Evolutionary conservation across 495 filamentous ascomycete species (phyloP).

Genomic region (Aspergillus incahuasiensis): DNA sequence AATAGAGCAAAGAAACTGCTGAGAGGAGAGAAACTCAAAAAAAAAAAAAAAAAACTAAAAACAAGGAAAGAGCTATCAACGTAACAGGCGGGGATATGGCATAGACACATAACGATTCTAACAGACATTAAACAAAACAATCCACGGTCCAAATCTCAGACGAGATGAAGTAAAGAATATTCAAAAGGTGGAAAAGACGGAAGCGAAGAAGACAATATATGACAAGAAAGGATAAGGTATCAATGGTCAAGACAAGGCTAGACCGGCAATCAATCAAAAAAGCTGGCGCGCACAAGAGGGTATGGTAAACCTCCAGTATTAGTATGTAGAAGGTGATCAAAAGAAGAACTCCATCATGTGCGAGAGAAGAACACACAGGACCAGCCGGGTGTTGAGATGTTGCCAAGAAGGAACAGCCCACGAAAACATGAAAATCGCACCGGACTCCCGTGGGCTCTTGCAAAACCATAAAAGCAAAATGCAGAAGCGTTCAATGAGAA

Average conservation of each 20-base stretch:
- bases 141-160: not conserved
- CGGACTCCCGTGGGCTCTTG: conserved; percentile 46
- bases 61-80: conserved; percentile 4
- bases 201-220: conserved; percentile 20
- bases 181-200: conserved; percentile 18
- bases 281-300: conserved; percentile 26
- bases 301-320: conserved; percentile 19
- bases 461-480: conserved; percentile 22
- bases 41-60: conserved; percentile 1
- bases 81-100: conserved; percentile 20
- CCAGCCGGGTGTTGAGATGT: conserved; percentile 47
- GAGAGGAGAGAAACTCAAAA: conserved; percentile 11
- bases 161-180: conserved; percentile 7
- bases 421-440: conserved; percentile 41
- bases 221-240: conserved; percentile 26
- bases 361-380: conserved; percentile 47
- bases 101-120: conserved; percentile 26
- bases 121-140: conserved; percentile 18
- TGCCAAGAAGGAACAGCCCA: conserved; percentile 34
- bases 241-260: conserved; percentile 20
- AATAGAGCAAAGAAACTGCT: conserved; percentile 1
- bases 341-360: conserved; percentile 43
- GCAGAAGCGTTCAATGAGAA: conserved; percentile 22
- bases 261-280: conserved; percentile 24
- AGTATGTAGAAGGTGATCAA: conserved; percentile 18